Evolutionary conservation across 768 basidiomycete species (phyloP), one percentile per base, ranked within the genome.

Genomic region (Phaffia australis): DNA sequence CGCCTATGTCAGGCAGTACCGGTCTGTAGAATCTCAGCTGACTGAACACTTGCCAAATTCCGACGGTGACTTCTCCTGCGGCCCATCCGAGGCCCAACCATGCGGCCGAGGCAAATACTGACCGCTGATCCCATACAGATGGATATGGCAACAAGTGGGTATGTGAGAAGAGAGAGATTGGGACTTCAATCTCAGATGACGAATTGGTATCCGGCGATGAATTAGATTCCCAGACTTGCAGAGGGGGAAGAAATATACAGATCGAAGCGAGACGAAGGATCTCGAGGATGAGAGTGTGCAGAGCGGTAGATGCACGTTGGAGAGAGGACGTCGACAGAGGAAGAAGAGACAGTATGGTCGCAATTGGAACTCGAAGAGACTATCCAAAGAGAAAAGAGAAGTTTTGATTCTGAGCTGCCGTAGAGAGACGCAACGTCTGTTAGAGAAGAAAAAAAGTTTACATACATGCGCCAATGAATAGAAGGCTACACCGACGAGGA

Each of bases 21-120:
- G 47, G 30, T 18, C 7, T n/a, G 32, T 25, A 25, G 60, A 18
- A 30, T 19, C 27, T 8, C 16, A 63, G 23, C 51, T 23, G 16
- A 32, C 62, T 27, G 27, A 63, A 62, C 35, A 11, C 62, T 35
- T 69, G 67, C 67, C 63, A 63, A 30, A 69, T 56, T 18, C 67
- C 67, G 4, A 64, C 55, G 0, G 46, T 56, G 15, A 69, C 67
- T 18, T 69, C 67, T 0, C 67, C 67, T 14, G 49, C 27, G 18
- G 55, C 67, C 67, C 67, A 69, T 11, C 67, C 67, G 3, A 69
- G 48, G 1, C 62, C 67, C 2, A 69, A 48, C 67, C 67, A 69
- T 18, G 23, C 56, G 2, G 56, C 30, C 8, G 51, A 32, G 21
- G 30, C 42, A 35, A 69, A 69, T n/a, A 48, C 25, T n/a, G 15